Conservation (phyloP, 2,329 filamentous ascomycete species). For the Penicillium capsulatum region DNA sequence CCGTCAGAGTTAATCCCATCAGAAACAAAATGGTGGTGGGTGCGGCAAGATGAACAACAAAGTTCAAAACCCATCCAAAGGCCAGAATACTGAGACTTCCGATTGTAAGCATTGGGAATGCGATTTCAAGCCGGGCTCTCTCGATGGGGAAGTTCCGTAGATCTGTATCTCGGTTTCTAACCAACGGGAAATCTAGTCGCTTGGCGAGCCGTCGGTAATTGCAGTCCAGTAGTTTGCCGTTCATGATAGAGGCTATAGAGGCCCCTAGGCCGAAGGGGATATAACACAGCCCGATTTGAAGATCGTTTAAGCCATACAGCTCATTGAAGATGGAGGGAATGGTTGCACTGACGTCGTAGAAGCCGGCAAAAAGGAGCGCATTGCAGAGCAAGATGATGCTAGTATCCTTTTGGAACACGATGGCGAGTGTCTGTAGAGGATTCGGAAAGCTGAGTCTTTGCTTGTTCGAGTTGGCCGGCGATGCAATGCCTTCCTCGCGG, state of each 20-base stretch:
- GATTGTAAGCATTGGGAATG: slow-evolving; percentile 35
- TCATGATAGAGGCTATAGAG: slow-evolving; percentile 38
- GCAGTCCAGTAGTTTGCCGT: slow-evolving; percentile 42
- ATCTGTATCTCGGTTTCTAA: slow-evolving; percentile 35
- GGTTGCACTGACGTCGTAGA: slow-evolving; percentile 42
- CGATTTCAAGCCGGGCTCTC: slow-evolving; percentile 40
- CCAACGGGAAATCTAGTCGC: slow-evolving; percentile 29
- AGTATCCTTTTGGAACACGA: slow-evolving; percentile 35
- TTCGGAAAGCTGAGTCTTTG: slow-evolving; percentile 35
- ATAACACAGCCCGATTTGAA: slow-evolving; percentile 43
- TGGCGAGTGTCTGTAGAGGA: slow-evolving; percentile 35
- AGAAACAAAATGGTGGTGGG: slow-evolving; percentile 41
- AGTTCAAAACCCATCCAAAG: slow-evolving; percentile 43
- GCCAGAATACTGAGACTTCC: slow-evolving; percentile 31
- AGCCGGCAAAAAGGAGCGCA: slow-evolving; percentile 39
- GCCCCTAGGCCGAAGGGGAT: slow-evolving; percentile 42
- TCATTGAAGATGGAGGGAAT: slow-evolving; percentile 36
- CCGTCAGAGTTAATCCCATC: slow-evolving; percentile 38
- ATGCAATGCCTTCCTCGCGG: slow-evolving; percentile 9
- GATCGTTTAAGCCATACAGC: slow-evolving; percentile 39
- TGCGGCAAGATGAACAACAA: slow-evolving; percentile 29
- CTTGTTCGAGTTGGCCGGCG: slow-evolving; percentile 6
- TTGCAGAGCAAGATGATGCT: slow-evolving; percentile 37
- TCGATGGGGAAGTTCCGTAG: slow-evolving; percentile 44
- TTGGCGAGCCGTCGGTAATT: slow-evolving; percentile 41